Conservation (phyloP, 1,139 yeast species). For the Yamadazyma friedrichii region DNA sequence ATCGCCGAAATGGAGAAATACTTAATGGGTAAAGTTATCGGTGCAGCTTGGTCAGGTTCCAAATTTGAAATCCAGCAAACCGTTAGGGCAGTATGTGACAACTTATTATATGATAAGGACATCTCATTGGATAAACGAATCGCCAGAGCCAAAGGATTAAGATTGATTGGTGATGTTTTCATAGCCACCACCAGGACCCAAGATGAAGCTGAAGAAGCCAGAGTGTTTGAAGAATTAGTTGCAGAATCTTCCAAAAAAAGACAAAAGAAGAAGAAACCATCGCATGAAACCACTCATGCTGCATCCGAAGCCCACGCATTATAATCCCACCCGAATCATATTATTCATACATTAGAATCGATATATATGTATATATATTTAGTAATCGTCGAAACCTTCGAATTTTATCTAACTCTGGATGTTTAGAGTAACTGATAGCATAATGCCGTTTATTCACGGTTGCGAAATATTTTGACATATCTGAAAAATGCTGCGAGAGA, state of each 20-base stretch:
- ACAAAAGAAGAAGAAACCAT: constrained; percentile 40
- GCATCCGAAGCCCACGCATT: no score
- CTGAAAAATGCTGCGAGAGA: neutral
- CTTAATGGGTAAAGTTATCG: constrained; percentile 84
- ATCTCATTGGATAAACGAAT: constrained; percentile 56
- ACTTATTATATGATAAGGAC: constrained; percentile 62
- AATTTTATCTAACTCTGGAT: neutral
- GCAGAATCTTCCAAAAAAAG: constrained; percentile 89
- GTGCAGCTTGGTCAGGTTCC: constrained; percentile 97
- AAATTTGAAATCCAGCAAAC: constrained; percentile 88
- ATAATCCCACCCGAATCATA: no score
- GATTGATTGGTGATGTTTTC: constrained; percentile 74
- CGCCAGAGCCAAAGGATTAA: constrained; percentile 79
- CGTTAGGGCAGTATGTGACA: constrained; percentile 81
- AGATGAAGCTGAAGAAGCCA: constrained; percentile 88
- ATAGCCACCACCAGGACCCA: constrained; percentile 65
- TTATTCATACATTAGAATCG: no score
- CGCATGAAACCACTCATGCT: no score
- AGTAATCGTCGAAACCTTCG: neutral
- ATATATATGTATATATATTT: no score
- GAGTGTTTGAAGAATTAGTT: constrained; percentile 85
- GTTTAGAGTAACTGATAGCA: constrained; percentile 1
- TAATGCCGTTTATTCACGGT: neutral
- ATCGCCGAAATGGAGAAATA: constrained; percentile 83
- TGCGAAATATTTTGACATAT: constrained; percentile 1